Evolutionary conservation across 306 rosid genomes (phyloP), one percentile per base, ranked within the genome.

Genomic region (Potentilla sterilis): DNA sequence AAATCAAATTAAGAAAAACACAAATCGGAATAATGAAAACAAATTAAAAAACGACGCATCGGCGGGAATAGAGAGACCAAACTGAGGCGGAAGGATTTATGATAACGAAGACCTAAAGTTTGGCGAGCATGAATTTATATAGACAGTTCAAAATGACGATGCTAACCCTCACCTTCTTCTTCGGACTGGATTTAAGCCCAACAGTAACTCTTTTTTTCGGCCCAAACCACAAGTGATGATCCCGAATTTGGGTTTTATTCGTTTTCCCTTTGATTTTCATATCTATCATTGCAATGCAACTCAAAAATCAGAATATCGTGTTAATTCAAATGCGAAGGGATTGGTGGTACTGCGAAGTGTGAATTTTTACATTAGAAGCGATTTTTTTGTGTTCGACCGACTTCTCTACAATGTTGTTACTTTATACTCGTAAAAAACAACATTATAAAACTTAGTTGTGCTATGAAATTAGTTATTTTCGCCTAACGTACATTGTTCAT

Each of bases 61-160:
- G 3, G 37, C 18, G 18, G 16, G 59, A 54, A 7, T n/a, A 8
- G 61, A 24, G 40, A 22, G 41, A 62, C 9, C 6, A 59, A 6
- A 62, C 3, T 13, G n/a, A 62, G 67, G 67, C 67, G 43, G 38
- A 59, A 4, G 16, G 18, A 5, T 59, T 28, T 28, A 28, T 28
- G 28, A 28, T 28, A 28, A 28, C 18, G 73, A 40, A 69, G 28
- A 75, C 83, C 80, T 80, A 80, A n/a, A 51, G 4, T 21, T 35
- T 11, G 9, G 15, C 22, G 67, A 24, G 73, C 15, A 57, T n/a
- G 54, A 35, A 9, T 2, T 47, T 47, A 32, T 72, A 72, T 52
- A 72, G 75, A 22, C 7, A n/a, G 13, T 13, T n/a, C 21, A 37
- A 69, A 81, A 70, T 51, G 62, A 51, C 77, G 69, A 21, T 70